Evolutionary conservation across 768 basidiomycete species (phyloP), one percentile per base, ranked within the genome.

Genomic region (Suillus sp.): DNA sequence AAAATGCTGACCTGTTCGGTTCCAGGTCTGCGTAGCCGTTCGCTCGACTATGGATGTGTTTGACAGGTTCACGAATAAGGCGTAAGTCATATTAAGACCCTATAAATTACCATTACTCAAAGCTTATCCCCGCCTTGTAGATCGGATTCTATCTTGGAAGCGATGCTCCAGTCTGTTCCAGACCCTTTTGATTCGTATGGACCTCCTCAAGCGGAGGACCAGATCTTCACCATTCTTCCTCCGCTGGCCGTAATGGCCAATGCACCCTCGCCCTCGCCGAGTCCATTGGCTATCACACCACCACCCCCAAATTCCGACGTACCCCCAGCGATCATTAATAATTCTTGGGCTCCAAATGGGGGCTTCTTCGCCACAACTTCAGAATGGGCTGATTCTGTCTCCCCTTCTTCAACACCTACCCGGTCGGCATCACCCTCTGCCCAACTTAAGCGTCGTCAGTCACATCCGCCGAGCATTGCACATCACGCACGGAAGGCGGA

Each of bases 151-250:
- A 82, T 93, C 47, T 86, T 98, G 61, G 95, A 98, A 72, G 91
- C 91, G 1, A 91, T 98, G 87, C 80, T 98, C 2, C 89, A 93
- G 75, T 85, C 90, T 9, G 84, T 96, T 54, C 95, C 95, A 22
- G 95, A 97, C 73, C 93, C 95, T 37, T 96, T 96, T 66, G 95
- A 96, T 67, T 85, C 93, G 0, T 96, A 96, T 70, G 93, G 93
- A 4, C 91, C 92, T 25, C 89, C 91, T 3, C 92, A 90, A 68
- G 82, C 91, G 47, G 92, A 95, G 74, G 90, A 95, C 69, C 90
- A 94, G 72, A 95, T 97, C 67, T 96, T 96, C 78, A 93, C 88
- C 72, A 96, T 97, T 64, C 83, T 98, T 2, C 88, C 93, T 6
- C 95, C 96, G 3, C 81, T 94, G 37, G 90, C 91, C 37, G 82